Evolutionary conservation across 2,329 filamentous ascomycete genomes (phyloP).

Genomic region (Colletotrichum sp.): DNA sequence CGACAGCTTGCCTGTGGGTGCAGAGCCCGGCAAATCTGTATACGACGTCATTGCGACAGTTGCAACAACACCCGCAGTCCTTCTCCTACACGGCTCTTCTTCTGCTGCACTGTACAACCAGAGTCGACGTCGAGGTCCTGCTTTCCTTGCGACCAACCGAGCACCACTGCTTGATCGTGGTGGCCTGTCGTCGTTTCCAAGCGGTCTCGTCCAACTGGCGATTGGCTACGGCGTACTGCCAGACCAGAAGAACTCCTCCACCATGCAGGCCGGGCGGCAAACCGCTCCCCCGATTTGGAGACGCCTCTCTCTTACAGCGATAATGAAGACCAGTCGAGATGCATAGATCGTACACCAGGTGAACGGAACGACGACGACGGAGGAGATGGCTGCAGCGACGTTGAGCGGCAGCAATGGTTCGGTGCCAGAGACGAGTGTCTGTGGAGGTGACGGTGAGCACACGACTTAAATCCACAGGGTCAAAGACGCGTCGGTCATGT

Average conservation of each 20-base stretch:
- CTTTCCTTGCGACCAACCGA: not conserved
- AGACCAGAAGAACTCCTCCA: conserved; percentile 12
- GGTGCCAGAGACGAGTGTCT: conserved; percentile 8
- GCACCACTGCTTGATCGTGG: not conserved
- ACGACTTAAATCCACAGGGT: conserved; percentile 17
- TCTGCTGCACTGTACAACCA: not conserved
- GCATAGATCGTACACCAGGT: conserved; percentile 8
- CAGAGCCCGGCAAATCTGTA: conserved; percentile 32
- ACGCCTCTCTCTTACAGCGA: conserved; percentile 17
- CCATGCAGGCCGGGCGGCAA: conserved; percentile 17
- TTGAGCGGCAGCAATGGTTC: not conserved
- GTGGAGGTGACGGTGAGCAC: conserved; percentile 14
- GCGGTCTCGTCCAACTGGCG: not conserved
- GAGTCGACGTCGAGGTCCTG: not conserved
- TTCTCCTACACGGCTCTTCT: not conserved
- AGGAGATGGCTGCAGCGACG: not conserved
- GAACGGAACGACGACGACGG: not conserved
- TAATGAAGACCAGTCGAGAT: not conserved
- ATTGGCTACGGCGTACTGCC: conserved; percentile 15
- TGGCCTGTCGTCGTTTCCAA: not conserved
- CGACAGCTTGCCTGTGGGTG: conserved; percentile 42
- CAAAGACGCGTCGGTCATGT: conserved; percentile 13
- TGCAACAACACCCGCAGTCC: not conserved
- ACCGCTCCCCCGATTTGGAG: conserved; percentile 17
- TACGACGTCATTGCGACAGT: conserved; percentile 38